Evolutionary conservation across 305 asterid genomes (phyloP), one percentile per base, ranked within the genome.

Genomic region (Plantago lanceolata): DNA sequence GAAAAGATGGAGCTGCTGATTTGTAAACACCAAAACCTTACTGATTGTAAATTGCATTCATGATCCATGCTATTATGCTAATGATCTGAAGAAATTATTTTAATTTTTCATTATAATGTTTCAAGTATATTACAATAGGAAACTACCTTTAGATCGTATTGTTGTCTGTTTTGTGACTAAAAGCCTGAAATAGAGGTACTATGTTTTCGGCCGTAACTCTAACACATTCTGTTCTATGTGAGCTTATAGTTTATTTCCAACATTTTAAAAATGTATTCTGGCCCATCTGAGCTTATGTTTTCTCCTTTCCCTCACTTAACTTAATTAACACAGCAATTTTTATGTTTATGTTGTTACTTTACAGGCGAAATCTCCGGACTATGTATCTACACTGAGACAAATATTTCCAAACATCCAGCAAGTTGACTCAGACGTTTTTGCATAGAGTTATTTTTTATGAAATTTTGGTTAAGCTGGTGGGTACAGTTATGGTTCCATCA

Each of bases 381-480:
- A 90, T 65, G 40, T 78, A 50, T 59, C 84, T 54, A 73, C 86
- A 63, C 70, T 90, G 85, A 84, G 82, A 71, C 84, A 74, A 60
- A 72, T 85, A 73, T 85, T 90, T 76, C 93, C 88, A 29, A 88
- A 84, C 51, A 69, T 90, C 66, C 78, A 94, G 84, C 99, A 90
- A 77, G 59, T 94, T 48, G 99, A 94, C 79, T 84, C 95, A 20
- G 81, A 84, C 72, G 59, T 88, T 26, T 88, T 84, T 72, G 80
- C 77, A 5, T 87, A 81, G 81, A 67, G 68, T 56, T 47, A 37
- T 31, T 29, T 62, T 29, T 54, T 53, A 4, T 60, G 71, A 47
- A 70, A 47, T 65, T 35, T 78, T 68, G 24, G 16, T 16, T 56
- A 2, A 29, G 19, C 44, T 19, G 45, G 19, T 29, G 61, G 61